Base-by-base conservation (phyloP, 108 stramenopile species). In the Cyclotella atomus region DNA sequence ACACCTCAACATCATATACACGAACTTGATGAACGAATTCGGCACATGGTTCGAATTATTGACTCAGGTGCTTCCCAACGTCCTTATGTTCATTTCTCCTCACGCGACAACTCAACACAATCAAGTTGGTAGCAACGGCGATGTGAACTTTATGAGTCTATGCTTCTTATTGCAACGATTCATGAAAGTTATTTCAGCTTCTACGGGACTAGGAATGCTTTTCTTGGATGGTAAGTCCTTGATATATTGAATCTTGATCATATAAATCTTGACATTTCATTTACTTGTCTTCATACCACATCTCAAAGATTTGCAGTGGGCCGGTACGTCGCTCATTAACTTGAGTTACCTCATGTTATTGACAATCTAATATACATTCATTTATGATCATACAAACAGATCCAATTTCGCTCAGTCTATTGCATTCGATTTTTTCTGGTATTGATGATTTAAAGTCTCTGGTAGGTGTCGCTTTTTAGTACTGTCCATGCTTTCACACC, bases 181-280 rank as follows among this genome's bases (percentile, higher is more conserved):
- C 24, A 68, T 80, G 60, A 68, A 65, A 47, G 52, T 73, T 29
- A n/a, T 80, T 29, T 80, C 79, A 34, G 56, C 62, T 15, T 20
- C 12, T 34, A 32, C 36, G 1, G 35, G 44, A 19, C 79, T 74
- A 19, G 68, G 38, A 4, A 49, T 17, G 47, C 67, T 6, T 47
- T 80, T 46, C 61, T n/a, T n/a, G n/a, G n/a, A n/a, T n/a, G n/a
- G n/a, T n/a, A n/a, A n/a, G n/a, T n/a, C n/a, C n/a, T n/a, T n/a
- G n/a, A n/a, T n/a, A n/a, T n/a, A n/a, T n/a, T n/a, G n/a, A n/a
- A n/a, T n/a, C n/a, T n/a, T n/a, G n/a, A n/a, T n/a, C n/a, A n/a
- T n/a, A n/a, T n/a, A n/a, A n/a, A n/a, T n/a, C n/a, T n/a, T n/a
- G n/a, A n/a, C n/a, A n/a, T n/a, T n/a, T n/a, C n/a, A n/a, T n/a